Percentiles rank a stretch among this genome's conserved stretches.
phyloP scores from a whole-genome alignment of 148 eudicot genomes.

The Salicornia ramosissima region DNA sequence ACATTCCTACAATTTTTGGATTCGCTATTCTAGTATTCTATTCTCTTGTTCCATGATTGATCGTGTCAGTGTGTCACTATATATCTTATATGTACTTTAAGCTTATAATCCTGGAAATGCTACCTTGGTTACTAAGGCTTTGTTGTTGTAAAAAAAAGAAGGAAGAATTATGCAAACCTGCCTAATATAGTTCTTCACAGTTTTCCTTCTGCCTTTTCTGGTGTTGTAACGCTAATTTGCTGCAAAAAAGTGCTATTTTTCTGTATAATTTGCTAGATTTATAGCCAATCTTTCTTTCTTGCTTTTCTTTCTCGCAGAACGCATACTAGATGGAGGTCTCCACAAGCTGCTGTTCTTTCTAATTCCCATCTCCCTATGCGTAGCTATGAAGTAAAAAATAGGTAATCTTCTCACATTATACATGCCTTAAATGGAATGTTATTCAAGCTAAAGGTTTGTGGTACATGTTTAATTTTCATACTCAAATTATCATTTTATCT shows the following conservation, averaged over 20 bases:
- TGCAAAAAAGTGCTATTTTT: too few species aligned
- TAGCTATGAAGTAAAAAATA: slow-evolving; percentile 37
- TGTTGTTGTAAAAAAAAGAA: too few species aligned
- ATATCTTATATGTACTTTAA: too few species aligned
- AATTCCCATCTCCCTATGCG: slow-evolving; percentile 86
- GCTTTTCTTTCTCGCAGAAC: slow-evolving; percentile 23
- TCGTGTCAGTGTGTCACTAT: too few species aligned
- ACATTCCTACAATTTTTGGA: neutral
- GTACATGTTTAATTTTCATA: neutral
- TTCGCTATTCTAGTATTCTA: too few species aligned
- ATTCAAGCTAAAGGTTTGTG: neutral
- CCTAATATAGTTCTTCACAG: too few species aligned
- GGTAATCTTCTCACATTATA: slow-evolving; percentile 7
- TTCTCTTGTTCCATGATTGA: neutral
- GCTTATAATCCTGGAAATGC: too few species aligned
- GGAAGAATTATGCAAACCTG: too few species aligned
- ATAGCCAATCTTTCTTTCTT: neutral
- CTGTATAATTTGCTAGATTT: neutral
- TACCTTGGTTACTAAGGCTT: too few species aligned
- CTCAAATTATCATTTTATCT: neutral
- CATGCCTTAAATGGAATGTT: neutral
- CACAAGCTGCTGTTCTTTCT: slow-evolving; percentile 56
- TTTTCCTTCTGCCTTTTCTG: too few species aligned
- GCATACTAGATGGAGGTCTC: slow-evolving; percentile 39
- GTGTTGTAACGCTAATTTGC: too few species aligned